These are phyloP conservation scores for Cytospora piceae DNA, from an alignment of 2,329 filamentous ascomycete species.

Conservation along the genomic window DNA sequence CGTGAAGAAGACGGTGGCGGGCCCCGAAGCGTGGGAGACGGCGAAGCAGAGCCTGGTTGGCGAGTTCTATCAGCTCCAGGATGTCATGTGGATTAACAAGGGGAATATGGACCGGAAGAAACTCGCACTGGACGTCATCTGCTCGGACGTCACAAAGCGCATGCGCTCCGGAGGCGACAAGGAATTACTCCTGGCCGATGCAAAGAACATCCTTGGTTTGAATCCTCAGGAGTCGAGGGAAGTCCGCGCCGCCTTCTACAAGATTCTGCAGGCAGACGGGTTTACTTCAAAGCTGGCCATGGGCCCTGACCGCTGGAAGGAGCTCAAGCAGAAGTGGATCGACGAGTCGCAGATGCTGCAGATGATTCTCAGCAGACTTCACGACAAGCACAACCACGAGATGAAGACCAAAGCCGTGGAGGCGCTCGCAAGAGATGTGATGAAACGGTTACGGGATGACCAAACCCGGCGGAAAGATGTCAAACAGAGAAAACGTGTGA, in stretches of 20 bases:
- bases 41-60: slow-evolving; percentile 70
- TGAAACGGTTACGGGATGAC: slow-evolving; percentile 75
- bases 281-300: slow-evolving; percentile 76
- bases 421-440: slow-evolving; percentile 73
- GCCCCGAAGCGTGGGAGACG: slow-evolving; percentile 73
- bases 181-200: slow-evolving; percentile 73
- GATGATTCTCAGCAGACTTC: slow-evolving; percentile 55
- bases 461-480: slow-evolving; percentile 51
- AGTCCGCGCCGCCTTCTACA: slow-evolving; percentile 67
- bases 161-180: slow-evolving; percentile 65
- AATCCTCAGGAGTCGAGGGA: slow-evolving; percentile 56
- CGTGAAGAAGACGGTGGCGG: slow-evolving; percentile 75
- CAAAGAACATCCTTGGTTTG: slow-evolving; percentile 62
- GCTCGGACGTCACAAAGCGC: slow-evolving; percentile 79
- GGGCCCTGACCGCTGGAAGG: slow-evolving; percentile 71
- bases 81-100: slow-evolving; percentile 60
- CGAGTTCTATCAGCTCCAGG: slow-evolving; percentile 65
- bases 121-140: slow-evolving; percentile 77
- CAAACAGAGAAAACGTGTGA: slow-evolving; percentile 21
- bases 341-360: slow-evolving; percentile 59
- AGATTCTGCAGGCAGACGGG: slow-evolving; percentile 65
- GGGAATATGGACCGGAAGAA: slow-evolving; percentile 64
- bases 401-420: slow-evolving; percentile 71
- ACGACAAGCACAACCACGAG: slow-evolving; percentile 59
- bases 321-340: slow-evolving; percentile 71